Evolutionary conservation across 768 basidiomycete genomes (phyloP).

Genomic region (Russula ochroleuca): DNA sequence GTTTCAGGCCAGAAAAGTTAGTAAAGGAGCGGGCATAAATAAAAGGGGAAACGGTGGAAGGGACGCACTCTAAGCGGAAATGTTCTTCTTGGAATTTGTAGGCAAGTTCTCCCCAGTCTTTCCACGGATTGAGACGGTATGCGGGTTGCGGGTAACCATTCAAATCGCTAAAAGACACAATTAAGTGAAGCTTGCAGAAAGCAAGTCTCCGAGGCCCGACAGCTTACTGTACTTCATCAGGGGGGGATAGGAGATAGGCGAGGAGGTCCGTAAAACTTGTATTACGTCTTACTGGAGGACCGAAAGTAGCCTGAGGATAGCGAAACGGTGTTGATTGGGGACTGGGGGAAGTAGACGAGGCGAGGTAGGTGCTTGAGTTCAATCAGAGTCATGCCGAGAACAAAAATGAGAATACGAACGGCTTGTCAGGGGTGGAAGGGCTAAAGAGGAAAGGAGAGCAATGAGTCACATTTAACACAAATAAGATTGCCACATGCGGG

Average conservation of each 20-base stretch:
- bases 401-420: slow-evolving; percentile 16
- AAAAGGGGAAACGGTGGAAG: slow-evolving; percentile 5
- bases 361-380: slow-evolving; percentile 8
- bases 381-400: not conserved
- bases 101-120: slow-evolving; percentile 73
- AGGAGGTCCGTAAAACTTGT: slow-evolving; percentile 65
- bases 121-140: slow-evolving; percentile 41
- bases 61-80: slow-evolving; percentile 79
- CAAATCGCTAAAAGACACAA: slow-evolving; percentile 10
- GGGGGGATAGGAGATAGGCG: slow-evolving; percentile 70
- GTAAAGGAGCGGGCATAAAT: not conserved
- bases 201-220: not conserved
- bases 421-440: slow-evolving; percentile 14
- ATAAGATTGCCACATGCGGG: not conserved
- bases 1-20: slow-evolving; percentile 22
- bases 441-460: slow-evolving; percentile 3
- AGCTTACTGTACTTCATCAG: slow-evolving; percentile 46
- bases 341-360: slow-evolving; percentile 33
- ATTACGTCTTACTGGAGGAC: slow-evolving; percentile 45
- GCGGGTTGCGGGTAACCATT: slow-evolving; percentile 14
- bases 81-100: slow-evolving; percentile 63
- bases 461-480: not conserved
- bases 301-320: slow-evolving; percentile 35
- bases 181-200: not conserved
- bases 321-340: slow-evolving; percentile 32